Evolutionary conservation across 108 stramenopile genomes (phyloP).

Genomic region (Cyclotella baltica): DNA sequence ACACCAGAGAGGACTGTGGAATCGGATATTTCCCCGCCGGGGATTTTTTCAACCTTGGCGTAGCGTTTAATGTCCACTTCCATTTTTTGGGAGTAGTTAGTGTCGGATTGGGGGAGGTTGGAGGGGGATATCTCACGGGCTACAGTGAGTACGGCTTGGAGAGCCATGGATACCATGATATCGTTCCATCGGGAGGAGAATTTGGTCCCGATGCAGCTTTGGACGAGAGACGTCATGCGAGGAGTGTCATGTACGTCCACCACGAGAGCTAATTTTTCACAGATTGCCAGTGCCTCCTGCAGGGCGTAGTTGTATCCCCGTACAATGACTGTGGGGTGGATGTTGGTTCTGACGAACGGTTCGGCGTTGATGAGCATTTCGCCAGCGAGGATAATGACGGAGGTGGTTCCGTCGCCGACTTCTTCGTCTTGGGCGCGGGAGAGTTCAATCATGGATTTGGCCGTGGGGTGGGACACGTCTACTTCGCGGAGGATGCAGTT

Average conservation of each 20-base stretch:
- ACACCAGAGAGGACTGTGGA: constrained; percentile 96
- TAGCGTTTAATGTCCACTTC: constrained; percentile 99
- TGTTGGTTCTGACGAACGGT: constrained; percentile 90
- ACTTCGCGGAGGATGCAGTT: constrained; percentile 99
- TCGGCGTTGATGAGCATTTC: constrained; percentile 98
- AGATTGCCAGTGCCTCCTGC: constrained; percentile 90
- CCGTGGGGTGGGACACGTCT: constrained; percentile 99
- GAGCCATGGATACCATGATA: constrained; percentile 96
- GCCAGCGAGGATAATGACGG: constrained; percentile 98
- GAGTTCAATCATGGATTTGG: constrained; percentile 99
- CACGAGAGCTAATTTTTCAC: constrained; percentile 84
- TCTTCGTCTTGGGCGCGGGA: constrained; percentile 98
- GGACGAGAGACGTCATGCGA: constrained; percentile 89
- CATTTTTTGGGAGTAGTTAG: constrained; percentile 60
- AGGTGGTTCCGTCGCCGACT: constrained; percentile 99
- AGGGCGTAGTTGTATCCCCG: constrained; percentile 95
- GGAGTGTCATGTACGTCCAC: constrained; percentile 92
- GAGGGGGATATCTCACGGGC: constrained; percentile 48
- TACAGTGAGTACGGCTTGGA: constrained; percentile 95
- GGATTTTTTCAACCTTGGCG: constrained; percentile 99
- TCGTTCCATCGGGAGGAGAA: constrained; percentile 97
- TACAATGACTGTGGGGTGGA: constrained; percentile 98
- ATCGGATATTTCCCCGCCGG: constrained; percentile 97
- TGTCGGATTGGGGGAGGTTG: constrained; percentile 30
- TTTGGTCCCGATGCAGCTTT: constrained; percentile 97